Base-by-base conservation (phyloP, 1,284 basidiomycete species). In the Meripilus lineatus region DNA sequence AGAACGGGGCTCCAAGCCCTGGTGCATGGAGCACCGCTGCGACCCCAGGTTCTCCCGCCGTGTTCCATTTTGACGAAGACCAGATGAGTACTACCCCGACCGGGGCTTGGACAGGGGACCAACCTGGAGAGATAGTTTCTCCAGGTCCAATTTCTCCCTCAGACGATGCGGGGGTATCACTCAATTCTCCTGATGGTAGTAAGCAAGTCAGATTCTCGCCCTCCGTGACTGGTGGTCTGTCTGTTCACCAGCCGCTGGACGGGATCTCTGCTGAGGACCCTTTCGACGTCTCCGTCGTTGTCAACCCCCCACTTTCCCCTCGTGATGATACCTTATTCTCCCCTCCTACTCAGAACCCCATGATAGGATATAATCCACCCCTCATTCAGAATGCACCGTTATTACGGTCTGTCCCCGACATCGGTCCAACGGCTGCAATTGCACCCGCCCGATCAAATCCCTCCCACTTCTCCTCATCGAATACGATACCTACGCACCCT, bases 1-100 rank as follows among this genome's bases (percentile, higher is more conserved):
- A 62, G 33, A 8, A 30, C n/a, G 28, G 8, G 8, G 10, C 28
- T 10, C n/a, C n/a, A n/a, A 75, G 70, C n/a, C 72, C 79, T 10
- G 75, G 73, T 2, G 68, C 62, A 40, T 84, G 79, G 79, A 85
- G 81, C 52, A 79, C 77, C 1, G 69, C 71, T 4, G 80, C 81
- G 11, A 84, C 80, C 1, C 80, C 80, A 11, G 83, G 83, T 1
- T 40, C 51, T 6, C 42, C 47, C 20, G 38, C 22, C n/a, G 15
- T 32, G 37, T 14, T 20, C 34, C 18, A 34, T 32, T 10, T 15
- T 5, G 41, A 43, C 32, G 32, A 35, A 13, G n/a, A 7, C 15
- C 37, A 5, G 10, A 13, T 18, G 10, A 36, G n/a, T 30, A 30
- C 8, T 30, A 30, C 28, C 10, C 8, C 8, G 10, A 30, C 8